A percentile compares a stretch with the other conserved stretches of the same genome.
Conservation (phyloP, 768 basidiomycete genomes). For the Mycena polygramma region DNA sequence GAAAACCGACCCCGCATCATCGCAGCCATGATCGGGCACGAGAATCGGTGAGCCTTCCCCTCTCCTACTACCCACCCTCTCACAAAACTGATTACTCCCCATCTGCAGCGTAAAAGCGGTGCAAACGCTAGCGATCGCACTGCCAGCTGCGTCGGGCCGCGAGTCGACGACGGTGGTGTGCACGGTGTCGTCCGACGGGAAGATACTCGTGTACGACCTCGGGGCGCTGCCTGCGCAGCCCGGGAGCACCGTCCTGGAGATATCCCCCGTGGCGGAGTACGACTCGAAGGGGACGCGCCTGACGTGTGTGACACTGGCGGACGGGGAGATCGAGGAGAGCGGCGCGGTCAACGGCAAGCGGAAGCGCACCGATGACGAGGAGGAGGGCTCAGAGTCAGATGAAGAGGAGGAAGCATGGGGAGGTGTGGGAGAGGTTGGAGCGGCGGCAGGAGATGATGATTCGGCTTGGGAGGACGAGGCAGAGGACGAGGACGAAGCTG, state of each 20-base stretch:
- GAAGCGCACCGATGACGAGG: slow-evolving; percentile 48
- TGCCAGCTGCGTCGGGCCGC: slow-evolving; percentile 56
- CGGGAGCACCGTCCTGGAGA: slow-evolving; percentile 45
- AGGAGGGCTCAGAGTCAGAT: slow-evolving; percentile 40
- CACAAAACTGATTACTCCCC: neutral
- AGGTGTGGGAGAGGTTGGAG: slow-evolving; percentile 31
- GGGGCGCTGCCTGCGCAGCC: slow-evolving; percentile 55
- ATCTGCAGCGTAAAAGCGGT: slow-evolving; percentile 83
- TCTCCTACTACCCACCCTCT: too few relatives aligned
- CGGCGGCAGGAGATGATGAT: slow-evolving; percentile 43
- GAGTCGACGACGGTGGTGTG: slow-evolving; percentile 72
- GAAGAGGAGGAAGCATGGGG: slow-evolving; percentile 43
- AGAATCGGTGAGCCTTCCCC: slow-evolving; percentile 76
- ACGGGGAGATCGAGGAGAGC: slow-evolving; percentile 53
- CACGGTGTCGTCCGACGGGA: slow-evolving; percentile 93
- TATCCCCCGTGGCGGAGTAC: slow-evolving; percentile 74
- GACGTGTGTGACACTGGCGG: slow-evolving; percentile 78
- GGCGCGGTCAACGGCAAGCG: slow-evolving; percentile 45
- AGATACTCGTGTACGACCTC: slow-evolving; percentile 83
- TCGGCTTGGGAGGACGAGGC: slow-evolving; percentile 46
- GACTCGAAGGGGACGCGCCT: slow-evolving; percentile 90
- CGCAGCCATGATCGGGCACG: slow-evolving; percentile 83
- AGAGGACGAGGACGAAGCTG: slow-evolving; percentile 46
- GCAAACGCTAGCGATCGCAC: slow-evolving; percentile 72
- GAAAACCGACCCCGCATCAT: slow-evolving; percentile 67